phyloP scores from a whole-genome alignment of 495 filamentous ascomycete species.

The Saxophila tyrrhenica region DNA sequence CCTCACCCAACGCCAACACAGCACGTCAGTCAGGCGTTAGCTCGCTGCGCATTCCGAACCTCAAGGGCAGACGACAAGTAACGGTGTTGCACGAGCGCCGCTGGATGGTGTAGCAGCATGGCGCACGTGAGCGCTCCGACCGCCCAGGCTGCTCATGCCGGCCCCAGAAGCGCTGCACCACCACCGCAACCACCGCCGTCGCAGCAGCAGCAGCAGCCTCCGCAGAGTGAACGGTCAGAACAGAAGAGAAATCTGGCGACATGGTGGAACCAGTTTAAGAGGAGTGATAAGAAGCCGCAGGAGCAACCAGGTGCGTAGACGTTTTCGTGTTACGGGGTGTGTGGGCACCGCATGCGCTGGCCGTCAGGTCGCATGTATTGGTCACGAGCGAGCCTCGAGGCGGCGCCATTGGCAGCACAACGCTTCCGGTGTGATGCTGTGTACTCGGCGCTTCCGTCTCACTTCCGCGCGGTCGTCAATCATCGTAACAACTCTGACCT shows the following conservation, averaged over 20 bases:
- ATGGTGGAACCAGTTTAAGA: slow-evolving; percentile 88
- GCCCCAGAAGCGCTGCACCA: slow-evolving; percentile 1
- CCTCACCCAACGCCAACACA: background rate
- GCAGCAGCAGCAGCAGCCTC: background rate
- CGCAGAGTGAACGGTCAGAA: slow-evolving; percentile 35
- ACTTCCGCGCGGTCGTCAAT: no score
- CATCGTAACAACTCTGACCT: no score
- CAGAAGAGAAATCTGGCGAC: slow-evolving; percentile 71
- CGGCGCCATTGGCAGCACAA: background rate
- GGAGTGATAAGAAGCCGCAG: slow-evolving; percentile 53
- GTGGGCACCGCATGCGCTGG: background rate
- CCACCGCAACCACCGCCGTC: slow-evolving; percentile 1
- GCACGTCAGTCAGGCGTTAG: no score
- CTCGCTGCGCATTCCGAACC: no score
- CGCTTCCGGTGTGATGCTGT: background rate
- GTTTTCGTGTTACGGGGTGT: background rate
- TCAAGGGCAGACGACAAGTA: no score
- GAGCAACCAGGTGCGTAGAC: slow-evolving; percentile 58
- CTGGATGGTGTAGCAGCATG: slow-evolving; percentile 13
- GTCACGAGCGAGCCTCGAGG: background rate
- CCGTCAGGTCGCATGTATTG: background rate
- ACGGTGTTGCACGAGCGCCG: background rate
- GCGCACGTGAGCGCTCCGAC: slow-evolving; percentile 13
- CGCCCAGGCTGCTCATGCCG: slow-evolving; percentile 4
- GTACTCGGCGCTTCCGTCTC: no score